phyloP scores from a whole-genome alignment of 2,329 filamentous ascomycete genomes.

The Cladosporium oxysporum region DNA sequence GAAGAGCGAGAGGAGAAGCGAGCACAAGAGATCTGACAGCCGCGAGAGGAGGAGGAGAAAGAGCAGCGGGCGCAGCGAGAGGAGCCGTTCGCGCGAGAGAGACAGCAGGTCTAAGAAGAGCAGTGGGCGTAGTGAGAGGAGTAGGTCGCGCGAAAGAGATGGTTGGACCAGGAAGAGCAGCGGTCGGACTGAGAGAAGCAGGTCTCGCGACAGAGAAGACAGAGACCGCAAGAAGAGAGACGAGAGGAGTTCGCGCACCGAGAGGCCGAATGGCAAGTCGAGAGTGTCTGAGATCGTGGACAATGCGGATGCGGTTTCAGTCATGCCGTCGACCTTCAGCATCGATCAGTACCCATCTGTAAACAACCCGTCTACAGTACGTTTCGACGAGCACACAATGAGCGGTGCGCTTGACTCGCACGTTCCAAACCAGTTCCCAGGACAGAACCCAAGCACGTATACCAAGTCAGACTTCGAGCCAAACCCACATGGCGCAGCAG shows the following conservation, averaged over 20 bases:
- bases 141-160: conserved; percentile 18
- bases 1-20: conserved; percentile 32
- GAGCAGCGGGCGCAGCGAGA: conserved; percentile 33
- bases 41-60: conserved; percentile 17
- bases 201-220: conserved; percentile 27
- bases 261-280: conserved; percentile 20
- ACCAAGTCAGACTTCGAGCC: conserved; percentile 49
- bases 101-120: conserved; percentile 26
- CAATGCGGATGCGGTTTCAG: conserved; percentile 23
- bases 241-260: conserved; percentile 24
- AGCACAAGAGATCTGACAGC: conserved; percentile 16
- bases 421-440: conserved; percentile 56
- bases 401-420: conserved; percentile 32
- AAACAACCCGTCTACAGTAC: conserved; percentile 23
- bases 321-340: conserved; percentile 33
- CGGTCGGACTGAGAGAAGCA: conserved; percentile 34
- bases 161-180: conserved; percentile 30
- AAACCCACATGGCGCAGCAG: conserved; percentile 53
- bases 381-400: conserved; percentile 26
- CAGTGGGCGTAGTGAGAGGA: conserved; percentile 22
- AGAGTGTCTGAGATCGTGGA: conserved; percentile 23
- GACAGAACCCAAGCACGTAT: conserved; percentile 53
- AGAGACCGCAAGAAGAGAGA: conserved; percentile 25
- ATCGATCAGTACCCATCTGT: conserved; percentile 38
- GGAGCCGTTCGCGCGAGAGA: conserved; percentile 25